Base-by-base conservation (phyloP, 768 basidiomycete genomes). In the Lactarius tabidus region DNA sequence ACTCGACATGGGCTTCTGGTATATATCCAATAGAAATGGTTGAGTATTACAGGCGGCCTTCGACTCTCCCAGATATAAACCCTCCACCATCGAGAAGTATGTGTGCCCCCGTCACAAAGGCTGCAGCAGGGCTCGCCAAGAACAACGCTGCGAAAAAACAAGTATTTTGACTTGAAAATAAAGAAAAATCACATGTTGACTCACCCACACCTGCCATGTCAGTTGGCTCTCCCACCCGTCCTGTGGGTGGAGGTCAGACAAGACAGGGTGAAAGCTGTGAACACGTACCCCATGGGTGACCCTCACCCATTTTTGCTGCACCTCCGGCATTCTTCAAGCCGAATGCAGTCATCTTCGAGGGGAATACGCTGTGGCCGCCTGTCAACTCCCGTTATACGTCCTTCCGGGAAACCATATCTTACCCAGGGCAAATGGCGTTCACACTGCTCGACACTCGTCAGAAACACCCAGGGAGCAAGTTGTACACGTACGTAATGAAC, bases 341-440 rank as follows among this genome's bases (percentile, higher is more conserved):
- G 57, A 79, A 91, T 0, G 88, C 84, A 1, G 91, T 93, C 91
- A 94, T 93, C 77, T 88, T 91, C 54, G 88, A 89, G 0, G 89
- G 90, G 77, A 90, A 94, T 15, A 91, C 76, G 1, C 88, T 88
- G 67, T 5, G 38, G 28, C 45, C 15, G 41, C 10, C 54, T 8
- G 29, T 58, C 33, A 57, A 28, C 33, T 17, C 12, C 3, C 45
- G 36, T 14, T 28, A 39, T 38, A 28, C 35, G 6, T 26, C 3
- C 53, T 18, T 20, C 20, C 33, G 1, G 23, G 15, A 4, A 35
- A 23, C 52, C 18, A 52, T 45, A 51, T 67, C 77, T 57, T 73
- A 90, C 90, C 91, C 91, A 0, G 91, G 91, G 48, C 87, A 82
- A 59, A 93, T 91, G 2, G 91, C 90, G 69, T 94, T 94, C 6